Percentiles rank a stretch among this genome's conserved stretches.
Conservation (phyloP, 108 stramenopile species). For the Cylindrotheca closterium region DNA sequence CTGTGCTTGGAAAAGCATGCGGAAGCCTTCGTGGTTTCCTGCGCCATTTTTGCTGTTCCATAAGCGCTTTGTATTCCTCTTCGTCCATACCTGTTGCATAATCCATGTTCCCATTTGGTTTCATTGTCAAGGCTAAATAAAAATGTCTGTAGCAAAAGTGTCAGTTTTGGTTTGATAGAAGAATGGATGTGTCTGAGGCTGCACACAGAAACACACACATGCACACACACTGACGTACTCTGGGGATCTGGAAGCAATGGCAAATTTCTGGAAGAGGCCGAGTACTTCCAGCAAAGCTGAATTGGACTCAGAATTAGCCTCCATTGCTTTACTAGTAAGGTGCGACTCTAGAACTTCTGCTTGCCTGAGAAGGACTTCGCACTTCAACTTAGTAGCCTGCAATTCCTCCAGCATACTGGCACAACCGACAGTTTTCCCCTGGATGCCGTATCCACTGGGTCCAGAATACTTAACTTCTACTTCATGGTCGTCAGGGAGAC, state of each 20-base stretch:
- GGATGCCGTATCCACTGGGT: slow-evolving; percentile 55
- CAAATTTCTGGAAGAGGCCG: slow-evolving; percentile 38
- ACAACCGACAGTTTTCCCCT: slow-evolving; percentile 61
- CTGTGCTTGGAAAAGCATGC: slow-evolving; percentile 40
- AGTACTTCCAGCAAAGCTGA: slow-evolving; percentile 32
- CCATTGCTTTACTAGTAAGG: slow-evolving; percentile 6
- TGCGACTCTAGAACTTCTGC: slow-evolving; percentile 24
- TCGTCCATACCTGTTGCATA: slow-evolving; percentile 45
- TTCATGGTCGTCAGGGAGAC: slow-evolving; percentile 56
- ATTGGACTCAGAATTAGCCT: neutral
- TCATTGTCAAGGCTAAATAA: slow-evolving; percentile 42
- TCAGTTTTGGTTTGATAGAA: neutral
- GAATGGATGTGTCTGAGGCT: neutral
- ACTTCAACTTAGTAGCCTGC: slow-evolving; percentile 13
- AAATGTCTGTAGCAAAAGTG: slow-evolving; percentile 34
- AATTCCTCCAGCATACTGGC: slow-evolving; percentile 40
- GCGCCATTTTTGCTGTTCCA: slow-evolving; percentile 12
- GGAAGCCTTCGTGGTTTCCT: slow-evolving; percentile 54
- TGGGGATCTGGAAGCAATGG: slow-evolving; percentile 26
- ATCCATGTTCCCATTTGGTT: slow-evolving; percentile 64
- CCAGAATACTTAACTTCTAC: slow-evolving; percentile 62
- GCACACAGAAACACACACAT: no score
- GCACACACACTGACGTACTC: slow-evolving; percentile 35
- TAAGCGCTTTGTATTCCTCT: slow-evolving; percentile 1
- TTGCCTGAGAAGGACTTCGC: neutral